Evolutionary conservation across 140 eudicot species (phyloP), one percentile per base, ranked within the genome.

Genomic region (Ambrosia hybrid): DNA sequence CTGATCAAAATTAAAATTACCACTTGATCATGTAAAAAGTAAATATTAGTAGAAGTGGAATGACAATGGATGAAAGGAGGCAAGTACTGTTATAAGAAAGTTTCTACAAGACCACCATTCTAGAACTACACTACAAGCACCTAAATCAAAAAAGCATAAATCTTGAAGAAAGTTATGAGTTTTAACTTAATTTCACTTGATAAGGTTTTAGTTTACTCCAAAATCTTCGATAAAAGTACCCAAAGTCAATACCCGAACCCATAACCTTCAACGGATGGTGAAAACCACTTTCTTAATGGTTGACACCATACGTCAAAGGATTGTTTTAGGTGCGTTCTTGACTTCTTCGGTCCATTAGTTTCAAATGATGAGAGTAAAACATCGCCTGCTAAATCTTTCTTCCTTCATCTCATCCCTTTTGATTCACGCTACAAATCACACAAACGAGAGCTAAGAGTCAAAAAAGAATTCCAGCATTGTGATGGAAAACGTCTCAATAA

Each of bases 211-310:
- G 86, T 84, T 91, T 82, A 91, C 91, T 81, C 71, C 6, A 10
- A 65, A 57, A 78, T 79, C 76, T 60, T 74, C 57, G 33, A 49
- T 71, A 74, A 10, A 78, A 64, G 77, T 53, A 53, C 72, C 64
- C 73, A 66, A 88, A 89, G 96, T 92, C 98, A 89, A 92, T 92
- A 82, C 98, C 96, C 98, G 98, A 92, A 92, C 98, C 98, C 58
- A 80, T 75, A 77, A 80, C 83, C 87, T 84, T 80, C 75, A 70
- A 80, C 45, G 39, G 60, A 72, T 58, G 84, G 83, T 79, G 84
- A 76, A 65, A 67, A 53, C 16, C 11, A 57, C 73, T 51, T 81
- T 78, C 74, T 78, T 71, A 59, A 36, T 6, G 30, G 63, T 61
- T 70, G 75, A 57, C 82, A 76, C 88, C 85, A 81, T 63, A 56